These are phyloP conservation scores for Pythium myriotylum DNA, from an alignment of 352 stramenopile species.

Conservation along the genomic window DNA sequence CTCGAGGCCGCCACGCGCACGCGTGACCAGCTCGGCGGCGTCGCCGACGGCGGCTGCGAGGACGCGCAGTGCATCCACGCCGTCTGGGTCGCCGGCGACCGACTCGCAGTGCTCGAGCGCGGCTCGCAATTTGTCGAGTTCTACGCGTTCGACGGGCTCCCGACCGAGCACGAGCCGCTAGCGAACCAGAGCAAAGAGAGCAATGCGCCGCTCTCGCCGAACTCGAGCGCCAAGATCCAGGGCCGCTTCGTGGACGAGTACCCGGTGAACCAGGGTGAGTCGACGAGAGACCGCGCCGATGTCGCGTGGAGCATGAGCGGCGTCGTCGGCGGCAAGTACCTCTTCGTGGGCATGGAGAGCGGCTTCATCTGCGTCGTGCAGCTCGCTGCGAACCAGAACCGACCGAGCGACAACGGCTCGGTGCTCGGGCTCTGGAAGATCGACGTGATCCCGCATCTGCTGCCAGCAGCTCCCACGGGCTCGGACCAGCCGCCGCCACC, in stretches of 20 bases:
- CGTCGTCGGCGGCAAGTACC: slow-evolving; percentile 50
- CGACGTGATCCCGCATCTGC: slow-evolving; percentile 65
- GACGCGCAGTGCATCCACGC: slow-evolving; percentile 47
- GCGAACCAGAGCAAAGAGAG: not conserved
- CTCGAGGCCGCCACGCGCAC: slow-evolving; percentile 14
- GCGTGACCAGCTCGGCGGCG: slow-evolving; percentile 6
- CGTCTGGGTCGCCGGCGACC: slow-evolving; percentile 52
- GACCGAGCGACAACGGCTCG: slow-evolving; percentile 12
- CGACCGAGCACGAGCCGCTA: slow-evolving; percentile 11
- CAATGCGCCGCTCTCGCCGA: slow-evolving; percentile 25
- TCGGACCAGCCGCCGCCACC: slow-evolving; percentile 1
- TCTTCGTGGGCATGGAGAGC: slow-evolving; percentile 80
- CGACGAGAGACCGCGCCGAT: slow-evolving; percentile 47
- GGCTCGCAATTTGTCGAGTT: slow-evolving; percentile 65
- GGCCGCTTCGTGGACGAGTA: slow-evolving; percentile 55
- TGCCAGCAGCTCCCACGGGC: slow-evolving; percentile 8
- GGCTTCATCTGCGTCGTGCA: slow-evolving; percentile 73
- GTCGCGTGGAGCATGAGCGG: slow-evolving; percentile 47
- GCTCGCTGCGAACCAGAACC: slow-evolving; percentile 28
- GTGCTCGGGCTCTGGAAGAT: slow-evolving; percentile 76
- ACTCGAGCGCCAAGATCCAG: slow-evolving; percentile 23
- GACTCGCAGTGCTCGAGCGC: slow-evolving; percentile 69
- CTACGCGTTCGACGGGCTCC: slow-evolving; percentile 65
- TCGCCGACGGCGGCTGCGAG: slow-evolving; percentile 25
- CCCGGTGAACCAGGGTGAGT: slow-evolving; percentile 58